These are phyloP conservation scores for Solanum aculeatissimum DNA, from an alignment of 305 asterid species.

Conservation along the genomic window DNA sequence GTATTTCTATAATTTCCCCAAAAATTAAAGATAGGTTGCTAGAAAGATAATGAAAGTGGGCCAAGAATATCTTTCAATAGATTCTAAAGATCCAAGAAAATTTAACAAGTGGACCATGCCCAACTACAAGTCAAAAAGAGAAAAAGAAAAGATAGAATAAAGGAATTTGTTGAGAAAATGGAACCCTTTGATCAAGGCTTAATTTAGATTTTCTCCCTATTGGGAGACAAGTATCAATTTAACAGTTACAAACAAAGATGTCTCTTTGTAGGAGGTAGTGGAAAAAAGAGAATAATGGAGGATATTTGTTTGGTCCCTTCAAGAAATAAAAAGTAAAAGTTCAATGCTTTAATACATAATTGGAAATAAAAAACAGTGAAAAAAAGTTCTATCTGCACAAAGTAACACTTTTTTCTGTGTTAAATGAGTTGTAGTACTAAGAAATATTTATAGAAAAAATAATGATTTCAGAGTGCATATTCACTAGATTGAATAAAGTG, in stretches of 20 bases:
- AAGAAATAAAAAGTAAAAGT: neutral
- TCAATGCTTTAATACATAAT: neutral
- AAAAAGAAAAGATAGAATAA: neutral
- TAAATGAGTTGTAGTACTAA: neutral
- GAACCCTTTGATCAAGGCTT: constrained; percentile 17
- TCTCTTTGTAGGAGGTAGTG: constrained; percentile 1
- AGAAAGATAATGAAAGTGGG: constrained; percentile 32
- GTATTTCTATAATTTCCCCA: too few relatives aligned
- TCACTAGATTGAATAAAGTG: neutral
- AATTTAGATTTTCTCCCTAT: constrained; percentile 39
- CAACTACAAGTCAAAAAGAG: neutral
- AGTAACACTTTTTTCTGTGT: neutral
- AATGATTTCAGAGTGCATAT: neutral
- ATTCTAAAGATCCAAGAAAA: constrained; percentile 16
- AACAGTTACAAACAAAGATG: neutral
- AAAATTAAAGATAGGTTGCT: constrained; percentile 9
- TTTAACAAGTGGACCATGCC: constrained; percentile 25
- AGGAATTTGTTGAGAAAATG: neutral
- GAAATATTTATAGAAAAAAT: neutral
- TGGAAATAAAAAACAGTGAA: neutral
- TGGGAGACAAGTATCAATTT: constrained; percentile 36
- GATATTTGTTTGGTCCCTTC: neutral
- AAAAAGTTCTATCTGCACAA: neutral
- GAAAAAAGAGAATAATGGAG: neutral
- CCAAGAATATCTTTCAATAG: constrained; percentile 1